Percentiles rank a stretch among this genome's conserved stretches.
phyloP scores from a whole-genome alignment of 805 yeast species.

The Ogataea ramenticola region DNA sequence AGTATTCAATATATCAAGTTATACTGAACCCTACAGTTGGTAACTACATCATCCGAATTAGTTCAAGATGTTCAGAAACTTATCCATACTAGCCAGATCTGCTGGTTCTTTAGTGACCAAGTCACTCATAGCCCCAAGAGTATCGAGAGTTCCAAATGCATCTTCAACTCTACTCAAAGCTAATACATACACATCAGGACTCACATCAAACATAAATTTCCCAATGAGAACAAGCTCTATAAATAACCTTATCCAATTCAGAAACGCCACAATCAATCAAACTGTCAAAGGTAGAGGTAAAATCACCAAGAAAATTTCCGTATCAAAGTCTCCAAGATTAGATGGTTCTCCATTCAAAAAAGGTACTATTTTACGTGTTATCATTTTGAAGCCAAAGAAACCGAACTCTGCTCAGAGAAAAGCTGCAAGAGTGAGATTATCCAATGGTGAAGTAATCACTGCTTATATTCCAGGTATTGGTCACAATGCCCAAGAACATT shows the following conservation, averaged over 20 bases:
- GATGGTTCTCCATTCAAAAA: constrained; percentile 78
- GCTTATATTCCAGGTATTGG: constrained; percentile 99
- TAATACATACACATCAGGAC: background rate
- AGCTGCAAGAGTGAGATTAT: constrained; percentile 88
- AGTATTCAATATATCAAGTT: too few relatives aligned
- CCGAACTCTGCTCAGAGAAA: constrained; percentile 98
- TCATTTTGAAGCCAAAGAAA: constrained; percentile 95
- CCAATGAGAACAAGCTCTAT: background rate
- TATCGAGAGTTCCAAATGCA: background rate
- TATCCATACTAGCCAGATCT: background rate
- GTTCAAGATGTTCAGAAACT: background rate
- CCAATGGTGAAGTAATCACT: constrained; percentile 82
- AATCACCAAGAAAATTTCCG: constrained; percentile 29
- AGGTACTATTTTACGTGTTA: constrained; percentile 89
- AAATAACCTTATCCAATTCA: constrained; percentile 27
- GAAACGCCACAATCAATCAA: constrained; percentile 72
- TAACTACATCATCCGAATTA: background rate
- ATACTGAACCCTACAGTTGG: too few relatives aligned
- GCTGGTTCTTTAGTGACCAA: background rate
- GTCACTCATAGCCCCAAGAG: background rate
- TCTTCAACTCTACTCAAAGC: background rate
- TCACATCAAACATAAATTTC: background rate
- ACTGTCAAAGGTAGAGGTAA: constrained; percentile 56
- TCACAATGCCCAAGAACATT: constrained; percentile 96
- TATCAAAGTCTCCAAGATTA: constrained; percentile 72